Conservation (phyloP, 495 filamentous ascomycete species). For the Penicillium egyptiacum region DNA sequence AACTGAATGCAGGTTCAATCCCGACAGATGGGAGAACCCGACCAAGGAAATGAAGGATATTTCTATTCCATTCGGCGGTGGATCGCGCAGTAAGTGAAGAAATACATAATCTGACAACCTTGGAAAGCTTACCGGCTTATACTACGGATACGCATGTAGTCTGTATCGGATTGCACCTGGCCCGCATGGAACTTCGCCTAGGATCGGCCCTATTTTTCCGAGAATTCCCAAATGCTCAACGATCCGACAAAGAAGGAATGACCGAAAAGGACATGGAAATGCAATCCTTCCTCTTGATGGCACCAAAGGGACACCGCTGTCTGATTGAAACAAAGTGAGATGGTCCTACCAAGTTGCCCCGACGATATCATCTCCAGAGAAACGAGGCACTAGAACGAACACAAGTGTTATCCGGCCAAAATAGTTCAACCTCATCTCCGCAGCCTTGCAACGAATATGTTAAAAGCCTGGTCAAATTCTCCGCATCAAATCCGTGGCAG, state of each 20-base stretch:
- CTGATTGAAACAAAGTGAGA: constrained; percentile 33
- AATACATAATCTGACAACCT: background rate
- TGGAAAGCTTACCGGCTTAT: background rate
- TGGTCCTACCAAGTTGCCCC: no score
- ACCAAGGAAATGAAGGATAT: constrained; percentile 54
- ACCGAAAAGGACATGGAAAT: constrained; percentile 45
- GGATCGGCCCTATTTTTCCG: constrained; percentile 37
- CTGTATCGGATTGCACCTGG: constrained; percentile 40
- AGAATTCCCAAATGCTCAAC: constrained; percentile 26
- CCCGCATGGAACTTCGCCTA: constrained; percentile 37
- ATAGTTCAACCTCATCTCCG: no score
- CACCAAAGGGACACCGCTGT: constrained; percentile 45
- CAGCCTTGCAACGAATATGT: no score
- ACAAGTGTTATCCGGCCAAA: no score
- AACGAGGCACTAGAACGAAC: no score
- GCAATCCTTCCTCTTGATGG: constrained; percentile 43
- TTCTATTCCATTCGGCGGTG: constrained; percentile 55
- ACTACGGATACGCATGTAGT: constrained; percentile 26
- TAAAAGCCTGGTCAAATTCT: no score
- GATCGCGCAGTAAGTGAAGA: constrained; percentile 37
- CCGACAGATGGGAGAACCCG: constrained; percentile 40
- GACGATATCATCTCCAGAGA: no score
- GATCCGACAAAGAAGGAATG: constrained; percentile 41
- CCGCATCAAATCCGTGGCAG: no score
- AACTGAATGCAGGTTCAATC: constrained; percentile 34